phyloP scores from a whole-genome alignment of 2,329 filamentous ascomycete genomes.

The Orbilia oligospora region DNA sequence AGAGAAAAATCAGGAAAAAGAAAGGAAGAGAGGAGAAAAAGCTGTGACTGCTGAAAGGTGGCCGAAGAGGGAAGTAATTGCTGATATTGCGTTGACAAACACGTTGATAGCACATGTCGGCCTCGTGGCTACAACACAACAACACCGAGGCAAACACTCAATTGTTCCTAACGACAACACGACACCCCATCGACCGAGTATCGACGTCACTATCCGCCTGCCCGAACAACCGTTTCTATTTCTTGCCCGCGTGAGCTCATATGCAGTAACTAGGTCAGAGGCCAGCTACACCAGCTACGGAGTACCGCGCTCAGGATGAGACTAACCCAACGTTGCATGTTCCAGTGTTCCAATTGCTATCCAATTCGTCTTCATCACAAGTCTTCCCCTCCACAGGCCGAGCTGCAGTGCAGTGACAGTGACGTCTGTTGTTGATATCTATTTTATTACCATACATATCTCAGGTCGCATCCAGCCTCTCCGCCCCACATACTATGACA shows the following conservation, averaged over 20 bases:
- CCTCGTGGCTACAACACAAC: neutral
- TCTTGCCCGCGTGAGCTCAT: constrained; percentile 9
- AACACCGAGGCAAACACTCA: constrained; percentile 24
- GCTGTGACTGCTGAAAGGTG: constrained; percentile 58
- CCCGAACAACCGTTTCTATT: neutral
- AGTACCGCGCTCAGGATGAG: too few species aligned
- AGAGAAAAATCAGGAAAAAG: constrained; percentile 43
- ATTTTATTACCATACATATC: too few species aligned
- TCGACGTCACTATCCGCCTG: constrained; percentile 20
- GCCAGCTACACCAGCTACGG: too few species aligned
- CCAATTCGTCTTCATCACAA: too few species aligned
- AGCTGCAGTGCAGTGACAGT: too few species aligned
- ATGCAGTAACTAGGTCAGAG: neutral
- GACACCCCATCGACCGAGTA: neutral
- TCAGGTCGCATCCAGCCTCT: constrained; percentile 14
- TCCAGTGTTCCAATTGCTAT: too few species aligned
- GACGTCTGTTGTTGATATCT: neutral
- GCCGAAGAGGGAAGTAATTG: constrained; percentile 1
- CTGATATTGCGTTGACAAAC: neutral
- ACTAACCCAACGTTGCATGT: neutral
- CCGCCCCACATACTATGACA: constrained; percentile 27
- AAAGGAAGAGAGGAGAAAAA: constrained; percentile 28
- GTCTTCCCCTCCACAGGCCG: too few species aligned
- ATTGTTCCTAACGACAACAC: neutral
- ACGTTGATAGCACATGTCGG: neutral